Percentiles rank a stretch among this genome's conserved stretches.
Evolutionary conservation across 73 alveolate genomes (phyloP).

Genomic region (Tetrahymena thermophila): DNA sequence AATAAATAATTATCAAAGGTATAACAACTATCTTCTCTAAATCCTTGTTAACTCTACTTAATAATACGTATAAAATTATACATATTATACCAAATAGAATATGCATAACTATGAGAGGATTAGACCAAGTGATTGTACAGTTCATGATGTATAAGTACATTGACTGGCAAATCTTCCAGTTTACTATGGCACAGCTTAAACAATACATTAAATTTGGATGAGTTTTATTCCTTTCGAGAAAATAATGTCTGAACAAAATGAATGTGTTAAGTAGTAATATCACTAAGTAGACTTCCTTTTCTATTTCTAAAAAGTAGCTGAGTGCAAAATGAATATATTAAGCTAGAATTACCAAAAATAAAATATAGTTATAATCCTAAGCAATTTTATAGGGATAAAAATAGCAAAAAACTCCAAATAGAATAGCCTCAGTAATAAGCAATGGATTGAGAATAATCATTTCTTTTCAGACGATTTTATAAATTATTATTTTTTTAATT

Average conservation of each 20-base stretch:
- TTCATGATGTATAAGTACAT: background rate
- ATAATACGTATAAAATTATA: too few relatives aligned
- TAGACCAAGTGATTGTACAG: background rate
- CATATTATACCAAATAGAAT: background rate
- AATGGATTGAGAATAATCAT: background rate
- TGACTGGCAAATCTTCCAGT: background rate
- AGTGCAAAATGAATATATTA: background rate
- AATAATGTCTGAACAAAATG: background rate
- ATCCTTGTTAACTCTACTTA: background rate
- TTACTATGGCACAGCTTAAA: background rate
- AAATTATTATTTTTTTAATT: background rate
- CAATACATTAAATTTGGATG: background rate
- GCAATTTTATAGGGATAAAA: background rate
- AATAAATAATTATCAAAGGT: background rate
- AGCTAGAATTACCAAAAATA: background rate
- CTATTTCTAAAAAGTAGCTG: background rate
- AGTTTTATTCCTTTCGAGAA: background rate
- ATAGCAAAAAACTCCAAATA: background rate
- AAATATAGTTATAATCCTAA: too few relatives aligned
- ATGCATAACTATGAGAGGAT: background rate
- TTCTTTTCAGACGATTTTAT: too few relatives aligned
- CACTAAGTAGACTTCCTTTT: background rate
- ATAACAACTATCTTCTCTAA: background rate
- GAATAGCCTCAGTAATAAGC: background rate
- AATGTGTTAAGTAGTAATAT: background rate